Percentiles rank a stretch among this genome's conserved stretches.
phyloP scores from a whole-genome alignment of 768 basidiomycete genomes.

The Pholiota microspora region DNA sequence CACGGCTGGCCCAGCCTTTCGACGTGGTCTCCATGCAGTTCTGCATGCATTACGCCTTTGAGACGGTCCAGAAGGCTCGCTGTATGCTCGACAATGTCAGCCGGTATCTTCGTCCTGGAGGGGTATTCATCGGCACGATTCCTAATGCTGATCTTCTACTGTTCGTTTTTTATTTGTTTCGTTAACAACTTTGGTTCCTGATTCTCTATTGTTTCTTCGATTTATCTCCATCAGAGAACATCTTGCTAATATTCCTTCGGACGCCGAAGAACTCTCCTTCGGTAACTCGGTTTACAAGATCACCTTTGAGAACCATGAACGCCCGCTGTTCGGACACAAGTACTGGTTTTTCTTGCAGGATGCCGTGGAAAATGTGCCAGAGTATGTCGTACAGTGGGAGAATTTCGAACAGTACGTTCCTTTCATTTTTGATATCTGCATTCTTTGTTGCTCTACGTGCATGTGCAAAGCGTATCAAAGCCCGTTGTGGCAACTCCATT shows the following conservation, averaged over 20 bases:
- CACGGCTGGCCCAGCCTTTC: slow-evolving; percentile 64
- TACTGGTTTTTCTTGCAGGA: slow-evolving; percentile 94
- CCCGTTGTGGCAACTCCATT: neutral
- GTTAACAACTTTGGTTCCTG: slow-evolving; percentile 1
- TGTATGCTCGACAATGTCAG: slow-evolving; percentile 93
- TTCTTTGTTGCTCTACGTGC: neutral
- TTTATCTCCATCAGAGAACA: slow-evolving; percentile 48
- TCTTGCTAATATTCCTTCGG: slow-evolving; percentile 66
- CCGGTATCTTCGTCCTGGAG: slow-evolving; percentile 75
- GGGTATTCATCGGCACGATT: slow-evolving; percentile 95
- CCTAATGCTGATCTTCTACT: slow-evolving; percentile 84
- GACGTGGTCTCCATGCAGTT: slow-evolving; percentile 99
- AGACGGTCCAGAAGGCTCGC: slow-evolving; percentile 80
- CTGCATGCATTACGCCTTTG: slow-evolving; percentile 99
- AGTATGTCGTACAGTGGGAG: slow-evolving; percentile 96
- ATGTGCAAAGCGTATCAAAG: neutral
- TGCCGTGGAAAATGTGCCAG: slow-evolving; percentile 96
- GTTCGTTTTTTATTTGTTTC: slow-evolving; percentile 44
- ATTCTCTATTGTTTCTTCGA: slow-evolving; percentile 5
- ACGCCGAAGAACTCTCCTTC: slow-evolving; percentile 71
- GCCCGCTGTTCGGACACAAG: slow-evolving; percentile 80
- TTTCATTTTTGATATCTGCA: neutral
- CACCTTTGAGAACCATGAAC: slow-evolving; percentile 72
- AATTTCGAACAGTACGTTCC: slow-evolving; percentile 82
- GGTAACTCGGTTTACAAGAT: slow-evolving; percentile 92